Evolutionary conservation across 768 basidiomycete genomes (phyloP), one percentile per base, ranked within the genome.

Genomic region (Trametes cubensis): DNA sequence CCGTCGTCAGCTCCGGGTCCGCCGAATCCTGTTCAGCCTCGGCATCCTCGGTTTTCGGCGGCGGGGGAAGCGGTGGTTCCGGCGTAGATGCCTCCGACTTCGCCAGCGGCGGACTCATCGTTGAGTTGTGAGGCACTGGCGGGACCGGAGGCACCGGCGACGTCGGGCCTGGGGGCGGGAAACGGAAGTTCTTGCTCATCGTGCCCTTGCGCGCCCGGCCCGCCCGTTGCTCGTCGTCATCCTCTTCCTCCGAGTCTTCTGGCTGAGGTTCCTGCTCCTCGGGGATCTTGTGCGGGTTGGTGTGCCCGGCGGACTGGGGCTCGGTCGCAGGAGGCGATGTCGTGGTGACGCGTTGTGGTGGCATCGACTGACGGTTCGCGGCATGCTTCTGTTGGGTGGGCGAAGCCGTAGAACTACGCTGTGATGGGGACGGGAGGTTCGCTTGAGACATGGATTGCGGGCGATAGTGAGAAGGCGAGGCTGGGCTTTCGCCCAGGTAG

Each of bases 391-490:
- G 64, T 66, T 78, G 71, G 69, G 75, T 60, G 53, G 69, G 67
- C 39, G 71, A 63, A 26, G 67, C 63, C n/a, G 72, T 72, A 53
- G 67, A 70, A 67, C 58, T 75, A 6, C 66, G 69, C 15, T 80
- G 70, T 0, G 79, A 73, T 5, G 84, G 73, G 18, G 79, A 78
- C 0, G 82, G 78, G 1, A 85, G 75, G 26, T 81, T 78, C 3
- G 84, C 82, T 72, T 89, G 87, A 0, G 90, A 92, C 85, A 92
- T 89, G 21, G 90, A 91, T 63, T 89, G 87, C 0, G 88, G 85
- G 5, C 89, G 82, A 51, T 78, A 75, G 72, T 79, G 75, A 0
- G 79, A 67, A 0, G 84, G 80, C 7, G 81, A 74, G 2, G 77
- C 75, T 0, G 83, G 81, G n/a, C 78, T 83, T 15, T 85, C 81